phyloP scores from a whole-genome alignment of 2,329 filamentous ascomycete species.

The Epichloe brachyelytri region DNA sequence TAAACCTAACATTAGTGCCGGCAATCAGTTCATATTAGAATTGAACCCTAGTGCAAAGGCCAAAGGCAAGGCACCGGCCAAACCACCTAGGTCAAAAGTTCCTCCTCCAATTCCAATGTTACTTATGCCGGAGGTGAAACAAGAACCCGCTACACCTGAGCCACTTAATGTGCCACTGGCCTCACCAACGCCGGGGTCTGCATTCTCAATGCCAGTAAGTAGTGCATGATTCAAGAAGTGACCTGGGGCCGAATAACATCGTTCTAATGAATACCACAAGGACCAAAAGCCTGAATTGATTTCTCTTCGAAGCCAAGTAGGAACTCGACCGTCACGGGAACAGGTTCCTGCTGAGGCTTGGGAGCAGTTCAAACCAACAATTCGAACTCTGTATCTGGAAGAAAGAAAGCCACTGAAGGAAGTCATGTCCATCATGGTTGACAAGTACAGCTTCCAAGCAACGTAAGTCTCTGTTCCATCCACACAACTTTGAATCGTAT shows the following conservation, averaged over 20 bases:
- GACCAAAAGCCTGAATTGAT: slow-evolving; percentile 16
- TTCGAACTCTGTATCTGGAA: slow-evolving; percentile 33
- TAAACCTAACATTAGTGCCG: slow-evolving; percentile 22
- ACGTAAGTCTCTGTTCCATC: slow-evolving; percentile 25
- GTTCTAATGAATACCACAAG: slow-evolving; percentile 9
- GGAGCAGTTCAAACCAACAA: slow-evolving; percentile 34
- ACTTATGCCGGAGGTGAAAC: slow-evolving; percentile 16
- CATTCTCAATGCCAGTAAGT: slow-evolving; percentile 15
- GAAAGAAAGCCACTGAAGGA: slow-evolving; percentile 38
- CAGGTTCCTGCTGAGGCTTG: slow-evolving; percentile 33
- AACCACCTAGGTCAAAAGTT: slow-evolving; percentile 18
- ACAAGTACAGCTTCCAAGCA: slow-evolving; percentile 33
- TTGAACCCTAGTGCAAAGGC: slow-evolving; percentile 18
- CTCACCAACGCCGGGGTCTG: slow-evolving; percentile 10
- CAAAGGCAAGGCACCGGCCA: slow-evolving; percentile 23
- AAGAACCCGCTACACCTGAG: slow-evolving; percentile 19
- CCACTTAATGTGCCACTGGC: slow-evolving; percentile 11
- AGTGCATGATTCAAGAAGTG: not conserved
- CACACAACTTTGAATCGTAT: not conserved
- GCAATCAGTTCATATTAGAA: slow-evolving; percentile 25
- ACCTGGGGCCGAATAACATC: not conserved
- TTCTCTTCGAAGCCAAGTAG: slow-evolving; percentile 18
- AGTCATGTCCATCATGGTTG: slow-evolving; percentile 36
- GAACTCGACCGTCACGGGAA: slow-evolving; percentile 26
- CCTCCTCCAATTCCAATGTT: slow-evolving; percentile 11